These are phyloP conservation scores for Gossypium raimondii DNA, from an alignment of 345 rosid genomes.

Conservation along the genomic window DNA sequence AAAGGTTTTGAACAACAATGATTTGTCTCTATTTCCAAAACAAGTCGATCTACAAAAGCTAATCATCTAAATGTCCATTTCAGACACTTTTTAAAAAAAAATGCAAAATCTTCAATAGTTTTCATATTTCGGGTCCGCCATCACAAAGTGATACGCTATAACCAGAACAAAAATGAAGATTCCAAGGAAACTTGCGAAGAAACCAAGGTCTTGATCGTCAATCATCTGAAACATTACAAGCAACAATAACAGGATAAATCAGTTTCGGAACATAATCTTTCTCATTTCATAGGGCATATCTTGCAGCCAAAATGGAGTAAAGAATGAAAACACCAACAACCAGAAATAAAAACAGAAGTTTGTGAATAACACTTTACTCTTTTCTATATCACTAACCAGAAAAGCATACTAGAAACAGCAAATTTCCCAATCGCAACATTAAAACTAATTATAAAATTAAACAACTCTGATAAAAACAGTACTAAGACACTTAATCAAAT, in stretches of 20 bases:
- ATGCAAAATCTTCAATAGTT: slow-evolving; percentile 35
- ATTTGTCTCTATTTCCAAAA: slow-evolving; percentile 12
- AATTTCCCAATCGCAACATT: neutral
- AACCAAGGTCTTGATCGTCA: slow-evolving; percentile 71
- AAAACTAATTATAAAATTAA: neutral
- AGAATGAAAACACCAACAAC: too few species aligned
- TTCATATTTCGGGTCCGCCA: slow-evolving; percentile 88
- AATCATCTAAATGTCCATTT: slow-evolving; percentile 8
- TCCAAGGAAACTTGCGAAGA: slow-evolving; percentile 74
- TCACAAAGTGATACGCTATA: slow-evolving; percentile 71
- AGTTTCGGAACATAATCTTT: neutral
- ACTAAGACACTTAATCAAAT: neutral
- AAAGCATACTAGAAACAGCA: neutral
- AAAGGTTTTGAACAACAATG: neutral
- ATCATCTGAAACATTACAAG: slow-evolving; percentile 61
- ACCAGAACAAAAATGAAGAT: slow-evolving; percentile 65
- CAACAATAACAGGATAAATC: neutral
- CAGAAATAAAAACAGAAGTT: neutral
- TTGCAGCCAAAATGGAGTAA: neutral
- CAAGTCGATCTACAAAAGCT: slow-evolving; percentile 18
- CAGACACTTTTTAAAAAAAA: neutral
- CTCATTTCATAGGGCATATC: neutral
- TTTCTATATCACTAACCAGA: neutral
- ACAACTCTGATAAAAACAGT: neutral
- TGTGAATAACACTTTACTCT: neutral